Percentiles rank a stretch among this genome's conserved stretches.
Conservation (phyloP, 1,284 basidiomycete species). For the Bondarzewia mesenterica region DNA sequence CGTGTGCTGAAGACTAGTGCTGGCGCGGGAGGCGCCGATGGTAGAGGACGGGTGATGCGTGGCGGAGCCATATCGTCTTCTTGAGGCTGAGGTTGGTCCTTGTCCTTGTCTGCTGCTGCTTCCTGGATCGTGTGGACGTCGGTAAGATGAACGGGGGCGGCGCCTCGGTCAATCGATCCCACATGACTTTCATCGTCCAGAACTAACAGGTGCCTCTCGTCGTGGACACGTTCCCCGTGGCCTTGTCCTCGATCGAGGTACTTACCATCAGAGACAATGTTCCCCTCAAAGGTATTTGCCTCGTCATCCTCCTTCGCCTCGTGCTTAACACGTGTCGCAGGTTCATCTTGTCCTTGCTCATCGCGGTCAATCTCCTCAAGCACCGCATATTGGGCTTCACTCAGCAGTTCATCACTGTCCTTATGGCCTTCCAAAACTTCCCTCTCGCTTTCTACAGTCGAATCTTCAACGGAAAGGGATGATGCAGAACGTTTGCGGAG, state of each 20-base stretch:
- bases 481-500: too few species aligned
- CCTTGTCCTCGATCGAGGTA: too few species aligned
- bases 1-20: constrained; percentile 18
- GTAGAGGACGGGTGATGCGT: constrained; percentile 23
- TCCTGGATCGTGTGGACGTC: background rate
- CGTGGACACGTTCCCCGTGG: background rate
- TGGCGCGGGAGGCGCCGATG: constrained; percentile 15
- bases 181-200: background rate
- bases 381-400: constrained; percentile 1
- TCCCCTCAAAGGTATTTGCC: background rate
- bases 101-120: background rate
- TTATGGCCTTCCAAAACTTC: too few species aligned
- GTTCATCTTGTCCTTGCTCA: background rate
- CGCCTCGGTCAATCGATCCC: background rate
- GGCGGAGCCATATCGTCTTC: constrained; percentile 23
- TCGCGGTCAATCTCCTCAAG: background rate
- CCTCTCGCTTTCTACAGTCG: too few species aligned
- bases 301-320: too few species aligned
- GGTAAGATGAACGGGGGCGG: background rate
- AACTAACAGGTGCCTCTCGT: background rate
- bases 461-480: too few species aligned
- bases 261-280: background rate
- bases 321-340: background rate
- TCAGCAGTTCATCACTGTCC: constrained; percentile 8
- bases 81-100: background rate